phyloP scores from a whole-genome alignment of 2,329 filamentous ascomycete genomes.

The Polytolypa hystricis region DNA sequence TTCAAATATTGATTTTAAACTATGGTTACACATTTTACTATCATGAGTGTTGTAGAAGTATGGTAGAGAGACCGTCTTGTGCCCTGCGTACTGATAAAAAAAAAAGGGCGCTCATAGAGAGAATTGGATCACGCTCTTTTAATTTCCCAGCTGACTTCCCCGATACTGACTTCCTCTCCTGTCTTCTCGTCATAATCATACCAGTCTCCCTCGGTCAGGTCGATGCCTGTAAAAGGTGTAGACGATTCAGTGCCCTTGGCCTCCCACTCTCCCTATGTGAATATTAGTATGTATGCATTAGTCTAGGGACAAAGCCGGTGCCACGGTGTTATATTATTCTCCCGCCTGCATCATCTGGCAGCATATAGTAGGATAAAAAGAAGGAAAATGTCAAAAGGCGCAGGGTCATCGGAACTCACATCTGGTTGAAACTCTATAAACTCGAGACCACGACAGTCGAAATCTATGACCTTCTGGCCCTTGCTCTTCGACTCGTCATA shows the following conservation, averaged over 20 bases:
- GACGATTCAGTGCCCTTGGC: conserved; percentile 69
- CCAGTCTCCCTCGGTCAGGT: conserved; percentile 86
- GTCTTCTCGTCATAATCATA: conserved; percentile 96
- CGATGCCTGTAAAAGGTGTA: conserved; percentile 71
- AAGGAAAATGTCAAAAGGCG: not conserved
- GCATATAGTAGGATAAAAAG: no score
- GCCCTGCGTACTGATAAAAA: no score
- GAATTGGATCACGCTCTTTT: conserved; percentile 51
- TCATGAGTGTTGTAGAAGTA: no score
- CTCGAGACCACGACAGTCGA: conserved; percentile 89
- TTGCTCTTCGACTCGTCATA: conserved; percentile 52
- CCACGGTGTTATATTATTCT: conserved; percentile 6
- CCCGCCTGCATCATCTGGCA: no score
- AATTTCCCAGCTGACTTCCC: conserved; percentile 79
- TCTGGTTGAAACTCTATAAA: conserved; percentile 86
- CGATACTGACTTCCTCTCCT: conserved; percentile 82
- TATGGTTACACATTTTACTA: no score
- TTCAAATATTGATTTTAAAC: no score
- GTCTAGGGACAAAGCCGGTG: conserved; percentile 5
- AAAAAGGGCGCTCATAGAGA: no score
- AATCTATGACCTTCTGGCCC: conserved; percentile 67
- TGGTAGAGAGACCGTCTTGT: no score
- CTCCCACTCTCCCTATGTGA: conserved; percentile 69
- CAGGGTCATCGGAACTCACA: conserved; percentile 40
- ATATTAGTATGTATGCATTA: conserved; percentile 2